Conservation (phyloP, 805 yeast species). For the Lachancea cidri region DNA sequence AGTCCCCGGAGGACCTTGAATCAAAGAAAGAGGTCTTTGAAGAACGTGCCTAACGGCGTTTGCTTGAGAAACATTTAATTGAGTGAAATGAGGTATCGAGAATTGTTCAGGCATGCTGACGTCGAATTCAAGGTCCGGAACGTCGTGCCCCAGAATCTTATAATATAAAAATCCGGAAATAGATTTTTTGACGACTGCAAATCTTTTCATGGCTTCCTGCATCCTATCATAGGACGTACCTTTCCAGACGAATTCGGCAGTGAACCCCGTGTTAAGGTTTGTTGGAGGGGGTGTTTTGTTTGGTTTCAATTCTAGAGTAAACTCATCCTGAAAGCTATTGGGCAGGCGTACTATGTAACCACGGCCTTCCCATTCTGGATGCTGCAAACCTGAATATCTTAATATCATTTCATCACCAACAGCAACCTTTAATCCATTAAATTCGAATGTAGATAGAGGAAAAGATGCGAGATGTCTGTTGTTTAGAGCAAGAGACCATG, state of each 20-base stretch:
- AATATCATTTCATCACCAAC: conserved; percentile 81
- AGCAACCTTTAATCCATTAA: conserved; percentile 60
- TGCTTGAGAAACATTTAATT: conserved; percentile 71
- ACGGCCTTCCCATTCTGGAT: conserved; percentile 62
- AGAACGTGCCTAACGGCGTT: conserved; percentile 69
- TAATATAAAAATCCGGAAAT: conserved; percentile 73
- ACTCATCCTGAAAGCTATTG: conserved; percentile 56
- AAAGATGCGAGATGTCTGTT: conserved; percentile 66
- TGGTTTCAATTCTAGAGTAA: conserved; percentile 61
- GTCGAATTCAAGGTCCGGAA: conserved; percentile 56
- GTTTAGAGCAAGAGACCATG: conserved; percentile 68
- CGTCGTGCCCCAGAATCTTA: conserved; percentile 75
- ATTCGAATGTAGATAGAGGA: conserved; percentile 60
- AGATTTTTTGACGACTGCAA: conserved; percentile 66
- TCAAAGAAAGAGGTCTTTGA: conserved; percentile 67
- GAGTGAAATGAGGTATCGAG: conserved; percentile 61
- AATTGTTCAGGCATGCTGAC: conserved; percentile 55
- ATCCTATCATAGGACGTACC: conserved; percentile 77
- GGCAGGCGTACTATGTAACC: conserved; percentile 76
- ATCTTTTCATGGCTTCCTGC: conserved; percentile 68
- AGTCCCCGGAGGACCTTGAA: conserved; percentile 96
- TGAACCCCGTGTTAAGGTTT: conserved; percentile 56
- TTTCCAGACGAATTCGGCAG: conserved; percentile 87
- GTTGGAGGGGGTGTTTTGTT: conserved; percentile 44
- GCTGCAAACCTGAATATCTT: conserved; percentile 52